phyloP scores from a whole-genome alignment of 495 filamentous ascomycete genomes.

The Hypoxylon crocopeplum region DNA sequence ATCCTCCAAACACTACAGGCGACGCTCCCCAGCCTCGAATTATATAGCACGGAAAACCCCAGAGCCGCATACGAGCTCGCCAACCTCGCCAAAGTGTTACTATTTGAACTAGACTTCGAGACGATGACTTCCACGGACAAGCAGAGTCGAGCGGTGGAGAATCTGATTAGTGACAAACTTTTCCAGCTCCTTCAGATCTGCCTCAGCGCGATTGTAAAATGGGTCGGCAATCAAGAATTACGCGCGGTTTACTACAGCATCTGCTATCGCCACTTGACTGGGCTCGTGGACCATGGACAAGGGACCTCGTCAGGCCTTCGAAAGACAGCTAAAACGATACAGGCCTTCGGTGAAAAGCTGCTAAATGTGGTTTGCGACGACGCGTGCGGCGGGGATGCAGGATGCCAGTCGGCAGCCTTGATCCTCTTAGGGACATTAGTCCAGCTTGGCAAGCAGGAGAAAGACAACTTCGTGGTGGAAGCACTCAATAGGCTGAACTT shows the following conservation, averaged over 20 bases:
- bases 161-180: conserved; percentile 85
- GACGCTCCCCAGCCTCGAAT: conserved; percentile 84
- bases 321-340: conserved; percentile 77
- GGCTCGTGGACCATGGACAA: conserved; percentile 64
- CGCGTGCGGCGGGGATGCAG: conserved; percentile 81
- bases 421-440: conserved; percentile 76
- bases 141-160: conserved; percentile 61
- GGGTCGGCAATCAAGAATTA: conserved; percentile 70
- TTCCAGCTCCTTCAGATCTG: conserved; percentile 89
- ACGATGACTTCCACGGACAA: conserved; percentile 46
- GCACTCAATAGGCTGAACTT: conserved; percentile 85
- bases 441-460: conserved; percentile 68
- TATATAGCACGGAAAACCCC: conserved; percentile 67
- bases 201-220: conserved; percentile 74
- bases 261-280: conserved; percentile 81
- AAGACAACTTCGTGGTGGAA: conserved; percentile 75
- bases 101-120: conserved; percentile 72
- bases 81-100: conserved; percentile 74
- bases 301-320: conserved; percentile 55
- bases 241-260: conserved; percentile 87
- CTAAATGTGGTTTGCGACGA: conserved; percentile 92
- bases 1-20: conserved; percentile 84
- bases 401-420: conserved; percentile 81
- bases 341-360: conserved; percentile 74
- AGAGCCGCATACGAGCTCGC: conserved; percentile 75